Evolutionary conservation across 805 yeast genomes (phyloP).

Genomic region (Jamesozyma spencerorum): DNA sequence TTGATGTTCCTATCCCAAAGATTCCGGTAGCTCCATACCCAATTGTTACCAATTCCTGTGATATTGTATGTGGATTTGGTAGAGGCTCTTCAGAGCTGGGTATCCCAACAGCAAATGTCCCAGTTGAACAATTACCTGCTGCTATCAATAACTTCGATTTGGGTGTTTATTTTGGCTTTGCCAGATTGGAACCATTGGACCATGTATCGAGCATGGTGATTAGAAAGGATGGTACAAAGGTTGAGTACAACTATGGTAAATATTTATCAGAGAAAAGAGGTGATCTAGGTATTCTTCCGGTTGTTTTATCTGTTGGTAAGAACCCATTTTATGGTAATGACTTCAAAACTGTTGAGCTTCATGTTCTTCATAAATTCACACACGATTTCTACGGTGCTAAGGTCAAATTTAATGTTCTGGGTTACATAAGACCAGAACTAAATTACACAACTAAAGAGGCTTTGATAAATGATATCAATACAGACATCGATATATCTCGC

Average conservation of each 20-base stretch:
- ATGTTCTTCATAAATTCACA: constrained; percentile 65
- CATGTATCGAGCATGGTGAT: constrained; percentile 14
- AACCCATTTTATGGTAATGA: constrained; percentile 83
- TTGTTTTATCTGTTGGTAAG: constrained; percentile 95
- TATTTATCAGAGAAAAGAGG: constrained; percentile 29
- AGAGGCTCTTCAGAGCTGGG: constrained; percentile 92
- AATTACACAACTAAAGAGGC: constrained; percentile 80
- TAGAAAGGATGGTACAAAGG: constrained; percentile 34
- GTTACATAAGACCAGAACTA: constrained; percentile 85
- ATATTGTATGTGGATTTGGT: constrained; percentile 78
- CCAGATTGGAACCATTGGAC: constrained; percentile 28
- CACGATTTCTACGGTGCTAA: constrained; percentile 74
- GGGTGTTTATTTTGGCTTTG: constrained; percentile 90
- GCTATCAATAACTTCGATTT: constrained; percentile 39
- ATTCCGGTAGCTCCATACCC: constrained; percentile 42
- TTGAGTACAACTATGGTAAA: constrained; percentile 55
- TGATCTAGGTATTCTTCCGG: constrained; percentile 53
- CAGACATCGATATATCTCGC: constrained; percentile 63
- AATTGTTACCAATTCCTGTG: constrained; percentile 35
- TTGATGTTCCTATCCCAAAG: constrained; percentile 31
- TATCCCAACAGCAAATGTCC: constrained; percentile 89
- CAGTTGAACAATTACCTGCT: constrained; percentile 41
- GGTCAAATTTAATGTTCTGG: constrained; percentile 62
- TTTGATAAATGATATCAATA: constrained; percentile 70
- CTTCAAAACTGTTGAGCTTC: constrained; percentile 78